Evolutionary conservation across 2,329 filamentous ascomycete genomes (phyloP), one percentile per base, ranked within the genome.

Genomic region (Fusarium neocosmosporiellum): DNA sequence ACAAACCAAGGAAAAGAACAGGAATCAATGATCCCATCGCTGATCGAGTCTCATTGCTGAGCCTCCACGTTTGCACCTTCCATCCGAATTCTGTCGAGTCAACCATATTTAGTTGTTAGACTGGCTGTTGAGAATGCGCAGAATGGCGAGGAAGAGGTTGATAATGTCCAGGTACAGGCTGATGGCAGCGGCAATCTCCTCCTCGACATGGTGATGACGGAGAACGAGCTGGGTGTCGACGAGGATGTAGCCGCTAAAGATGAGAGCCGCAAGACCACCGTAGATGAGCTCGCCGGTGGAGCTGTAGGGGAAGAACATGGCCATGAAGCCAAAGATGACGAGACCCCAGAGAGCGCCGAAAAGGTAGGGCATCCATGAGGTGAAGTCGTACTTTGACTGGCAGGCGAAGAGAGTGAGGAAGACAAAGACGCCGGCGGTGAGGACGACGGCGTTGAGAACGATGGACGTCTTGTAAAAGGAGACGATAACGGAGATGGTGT

Each of bases 301-400:
- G 82, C 87, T 93, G 82, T 92, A 89, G 5, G 94, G 95, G 85
- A 99, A 92, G 88, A 98, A 98, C 74, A 90, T 89, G 73, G 92
- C 88, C 89, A 98, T 95, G 86, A 99, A 96, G 59, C 96, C 94
- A 80, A 98, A 98, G 43, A 99, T 86, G 71, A 99, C 88, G 67
- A 98, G 84, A 8, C 93, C 92, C 96, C 96, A 98, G 20, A 99
- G 88, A 0, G 88, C 92, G 66, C 95, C 95, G 78, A 97, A 97
- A 5, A 98, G 90, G 81, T 98, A 98, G 20, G 96, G 96, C 87
- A 96, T 94, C 96, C 96, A 99, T 73, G 90, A 92, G 2, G 96
- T 98, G 82, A 99, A 99, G 86, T 99, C 96, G 81, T 99, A 99
- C 83, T 97, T 97, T 73, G 93, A 94, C 86, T 99, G 96, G 89